These are phyloP conservation scores for Fusarium compactum DNA, from an alignment of 2,329 filamentous ascomycete species.

Conservation along the genomic window DNA sequence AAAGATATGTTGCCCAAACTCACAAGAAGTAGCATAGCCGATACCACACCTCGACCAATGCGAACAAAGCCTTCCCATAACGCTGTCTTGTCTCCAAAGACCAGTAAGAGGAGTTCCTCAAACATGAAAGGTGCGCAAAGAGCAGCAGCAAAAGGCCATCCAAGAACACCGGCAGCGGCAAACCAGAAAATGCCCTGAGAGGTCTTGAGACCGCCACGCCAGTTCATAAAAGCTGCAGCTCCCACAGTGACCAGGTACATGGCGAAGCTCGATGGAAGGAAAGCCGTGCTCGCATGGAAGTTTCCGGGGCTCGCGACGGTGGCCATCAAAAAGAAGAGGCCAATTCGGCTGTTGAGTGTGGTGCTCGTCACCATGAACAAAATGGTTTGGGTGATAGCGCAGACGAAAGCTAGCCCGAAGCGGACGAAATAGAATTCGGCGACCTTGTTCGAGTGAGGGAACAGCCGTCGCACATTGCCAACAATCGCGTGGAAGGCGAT, in stretches of 20 bases:
- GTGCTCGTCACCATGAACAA: conserved; percentile 82
- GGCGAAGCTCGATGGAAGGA: conserved; percentile 92
- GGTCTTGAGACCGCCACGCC: conserved; percentile 82
- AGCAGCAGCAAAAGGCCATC: conserved; percentile 94
- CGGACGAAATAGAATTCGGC: conserved; percentile 91
- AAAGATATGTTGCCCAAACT: conserved; percentile 45
- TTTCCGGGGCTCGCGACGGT: conserved; percentile 87
- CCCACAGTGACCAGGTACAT: conserved; percentile 95
- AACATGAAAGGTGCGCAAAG: conserved; percentile 83
- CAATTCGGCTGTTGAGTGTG: conserved; percentile 84
- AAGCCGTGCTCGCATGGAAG: conserved; percentile 90
- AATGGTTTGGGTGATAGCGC: conserved; percentile 84
- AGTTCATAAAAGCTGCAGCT: conserved; percentile 90
- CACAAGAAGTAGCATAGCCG: conserved; percentile 77
- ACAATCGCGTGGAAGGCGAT: conserved; percentile 81
- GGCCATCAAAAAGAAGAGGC: conserved; percentile 83
- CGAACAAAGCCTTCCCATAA: conserved; percentile 70
- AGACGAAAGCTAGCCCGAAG: conserved; percentile 77
- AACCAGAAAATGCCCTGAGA: conserved; percentile 92
- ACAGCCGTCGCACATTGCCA: conserved; percentile 73
- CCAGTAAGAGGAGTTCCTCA: conserved; percentile 76
- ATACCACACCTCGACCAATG: conserved; percentile 74
- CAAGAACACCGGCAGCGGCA: conserved; percentile 83
- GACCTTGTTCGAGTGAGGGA: conserved; percentile 72
- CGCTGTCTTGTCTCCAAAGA: conserved; percentile 67